Conservation (phyloP, 1,284 basidiomycete species). For the Ceratobasidium sp. region DNA sequence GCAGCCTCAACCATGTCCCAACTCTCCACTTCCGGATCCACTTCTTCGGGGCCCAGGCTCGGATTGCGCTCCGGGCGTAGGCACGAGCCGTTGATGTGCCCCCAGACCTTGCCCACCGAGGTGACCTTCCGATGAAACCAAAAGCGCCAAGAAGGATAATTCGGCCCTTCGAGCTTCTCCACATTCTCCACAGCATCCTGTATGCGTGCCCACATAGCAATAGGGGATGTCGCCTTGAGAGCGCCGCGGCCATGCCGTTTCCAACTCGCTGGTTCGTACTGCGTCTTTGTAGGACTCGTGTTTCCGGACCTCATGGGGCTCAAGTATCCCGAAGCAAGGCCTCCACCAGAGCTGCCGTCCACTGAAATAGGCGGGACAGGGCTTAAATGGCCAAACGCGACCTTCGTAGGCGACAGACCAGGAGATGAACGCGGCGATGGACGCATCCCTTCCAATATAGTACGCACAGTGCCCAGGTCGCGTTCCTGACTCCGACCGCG, state of each 20-base stretch:
- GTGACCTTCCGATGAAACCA: conserved; percentile 34
- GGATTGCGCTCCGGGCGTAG: not conserved
- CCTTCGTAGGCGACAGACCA: not conserved
- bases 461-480: not conserved
- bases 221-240: too few species aligned
- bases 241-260: too few species aligned
- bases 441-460: conserved; percentile 13
- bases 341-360: too few species aligned
- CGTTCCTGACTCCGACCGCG: too few species aligned
- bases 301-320: too few species aligned
- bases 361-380: not conserved
- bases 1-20: conserved; percentile 38
- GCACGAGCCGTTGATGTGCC: conserved; percentile 17
- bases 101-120: conserved; percentile 20
- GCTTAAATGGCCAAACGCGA: not conserved
- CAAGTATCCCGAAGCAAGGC: too few species aligned
- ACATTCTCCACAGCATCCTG: conserved; percentile 24
- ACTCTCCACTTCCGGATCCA: conserved; percentile 8
- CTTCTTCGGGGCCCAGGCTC: not conserved
- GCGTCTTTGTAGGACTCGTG: too few species aligned
- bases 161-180: conserved; percentile 32
- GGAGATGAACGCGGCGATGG: not conserved
- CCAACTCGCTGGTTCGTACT: too few species aligned
- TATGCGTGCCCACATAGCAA: not conserved
- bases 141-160: conserved; percentile 37